Percentiles rank a stretch among this genome's conserved stretches.
Conservation (phyloP, 768 basidiomycete genomes). For the Tylopilus felleus region DNA sequence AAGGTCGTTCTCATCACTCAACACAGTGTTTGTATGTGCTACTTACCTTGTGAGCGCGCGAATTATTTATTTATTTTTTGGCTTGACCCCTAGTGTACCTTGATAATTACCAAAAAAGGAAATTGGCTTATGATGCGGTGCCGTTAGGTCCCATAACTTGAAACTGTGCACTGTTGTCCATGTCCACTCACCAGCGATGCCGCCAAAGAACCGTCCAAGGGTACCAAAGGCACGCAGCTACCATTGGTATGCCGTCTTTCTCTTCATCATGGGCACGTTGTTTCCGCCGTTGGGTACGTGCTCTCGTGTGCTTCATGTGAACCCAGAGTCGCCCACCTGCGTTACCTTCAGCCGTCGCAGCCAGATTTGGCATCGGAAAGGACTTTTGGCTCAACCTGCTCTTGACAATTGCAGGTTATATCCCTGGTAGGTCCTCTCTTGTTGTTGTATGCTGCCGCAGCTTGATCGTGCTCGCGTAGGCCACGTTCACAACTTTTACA, state of each 20-base stretch:
- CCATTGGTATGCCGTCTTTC: conserved; percentile 76
- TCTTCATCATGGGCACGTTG: conserved; percentile 87
- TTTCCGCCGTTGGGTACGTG: conserved; percentile 84
- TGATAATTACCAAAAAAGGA: conserved; percentile 1
- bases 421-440: conserved; percentile 55
- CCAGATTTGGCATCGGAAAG: conserved; percentile 84
- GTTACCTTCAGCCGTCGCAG: conserved; percentile 73
- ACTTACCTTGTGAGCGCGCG: too few relatives aligned
- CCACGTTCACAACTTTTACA: conserved; percentile 92
- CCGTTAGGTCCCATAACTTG: too few relatives aligned
- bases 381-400: conserved; percentile 92
- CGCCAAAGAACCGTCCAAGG: conserved; percentile 51
- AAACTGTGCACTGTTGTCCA: not conserved
- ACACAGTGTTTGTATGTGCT: too few relatives aligned
- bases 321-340: not conserved
- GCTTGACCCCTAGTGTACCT: too few relatives aligned
- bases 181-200: conserved; percentile 22
- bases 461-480: conserved; percentile 40
- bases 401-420: conserved; percentile 88
- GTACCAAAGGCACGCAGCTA: conserved; percentile 58
- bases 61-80: too few relatives aligned
- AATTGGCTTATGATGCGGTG: not conserved
- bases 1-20: too few relatives aligned
- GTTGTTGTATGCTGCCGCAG: not conserved
- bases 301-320: not conserved